A percentile compares a stretch with the other conserved stretches of the same genome.
Evolutionary conservation across 2,329 filamentous ascomycete species (phyloP).

Genomic region (Cladophialophora bantiana): DNA sequence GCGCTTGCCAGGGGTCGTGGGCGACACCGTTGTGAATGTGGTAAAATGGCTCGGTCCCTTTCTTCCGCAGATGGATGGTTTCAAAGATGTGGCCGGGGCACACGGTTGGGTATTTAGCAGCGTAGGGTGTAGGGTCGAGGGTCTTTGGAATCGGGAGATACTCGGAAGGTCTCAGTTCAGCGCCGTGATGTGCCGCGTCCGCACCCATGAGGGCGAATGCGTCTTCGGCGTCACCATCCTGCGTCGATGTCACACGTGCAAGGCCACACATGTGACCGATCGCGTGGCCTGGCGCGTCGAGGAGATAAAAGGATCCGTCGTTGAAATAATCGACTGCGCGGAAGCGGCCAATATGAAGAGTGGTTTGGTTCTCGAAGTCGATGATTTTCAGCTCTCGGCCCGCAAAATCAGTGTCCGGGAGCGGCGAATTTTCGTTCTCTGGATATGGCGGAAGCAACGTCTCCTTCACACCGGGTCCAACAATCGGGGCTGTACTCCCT

Average conservation of each 20-base stretch:
- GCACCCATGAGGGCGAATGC: constrained; percentile 61
- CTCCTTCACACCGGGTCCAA: constrained; percentile 60
- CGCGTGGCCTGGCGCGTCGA: constrained; percentile 56
- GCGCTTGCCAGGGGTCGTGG: constrained; percentile 22
- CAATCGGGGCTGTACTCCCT: constrained; percentile 54
- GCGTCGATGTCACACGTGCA: constrained; percentile 49
- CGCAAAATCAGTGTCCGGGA: constrained; percentile 45
- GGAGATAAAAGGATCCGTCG: constrained; percentile 49
- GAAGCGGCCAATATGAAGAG: constrained; percentile 46
- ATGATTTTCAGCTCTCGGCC: constrained; percentile 40
- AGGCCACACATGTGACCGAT: constrained; percentile 59
- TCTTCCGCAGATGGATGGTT: not conserved
- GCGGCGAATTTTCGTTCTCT: constrained; percentile 44
- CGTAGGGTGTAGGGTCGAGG: constrained; percentile 17
- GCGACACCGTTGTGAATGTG: constrained; percentile 9
- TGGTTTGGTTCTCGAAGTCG: constrained; percentile 17
- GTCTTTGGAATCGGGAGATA: constrained; percentile 41
- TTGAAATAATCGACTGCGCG: constrained; percentile 52
- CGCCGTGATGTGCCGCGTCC: constrained; percentile 55
- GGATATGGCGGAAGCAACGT: constrained; percentile 58
- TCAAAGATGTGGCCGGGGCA: constrained; percentile 15
- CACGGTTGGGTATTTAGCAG: not conserved
- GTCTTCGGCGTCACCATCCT: constrained; percentile 5
- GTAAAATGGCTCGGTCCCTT: constrained; percentile 22
- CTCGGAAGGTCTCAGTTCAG: constrained; percentile 42